Conservation (phyloP, 2,329 filamentous ascomycete species). For the Gremmenia infestans region DNA sequence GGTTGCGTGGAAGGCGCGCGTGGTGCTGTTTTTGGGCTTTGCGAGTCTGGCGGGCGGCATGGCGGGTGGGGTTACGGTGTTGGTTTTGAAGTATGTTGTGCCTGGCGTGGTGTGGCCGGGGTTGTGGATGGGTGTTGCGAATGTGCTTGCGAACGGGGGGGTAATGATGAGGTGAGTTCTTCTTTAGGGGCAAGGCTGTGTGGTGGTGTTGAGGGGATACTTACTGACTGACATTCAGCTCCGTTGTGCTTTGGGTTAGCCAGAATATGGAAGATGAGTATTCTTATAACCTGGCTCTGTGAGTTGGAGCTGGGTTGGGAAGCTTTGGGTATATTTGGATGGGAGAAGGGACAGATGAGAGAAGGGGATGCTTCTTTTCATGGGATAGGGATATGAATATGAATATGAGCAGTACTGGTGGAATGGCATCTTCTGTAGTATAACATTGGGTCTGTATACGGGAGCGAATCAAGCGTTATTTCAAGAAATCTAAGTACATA, state of each 20-base stretch:
- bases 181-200: not conserved
- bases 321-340: not conserved
- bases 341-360: conserved; percentile 1
- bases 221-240: conserved; percentile 36
- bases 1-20: conserved; percentile 64
- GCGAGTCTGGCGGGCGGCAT: conserved; percentile 61
- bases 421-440: conserved; percentile 5
- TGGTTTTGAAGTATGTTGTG: conserved; percentile 61
- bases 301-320: not conserved
- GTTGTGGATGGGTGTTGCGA: conserved; percentile 60
- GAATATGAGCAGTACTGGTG: not conserved
- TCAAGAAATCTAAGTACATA: no score
- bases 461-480: not conserved
- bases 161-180: conserved; percentile 53
- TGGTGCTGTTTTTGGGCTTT: conserved; percentile 63
- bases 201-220: not conserved
- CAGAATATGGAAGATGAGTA: conserved; percentile 73
- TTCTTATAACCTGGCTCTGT: conserved; percentile 61
- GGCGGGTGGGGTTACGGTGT: conserved; percentile 64
- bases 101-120: conserved; percentile 53
- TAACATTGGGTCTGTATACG: not conserved
- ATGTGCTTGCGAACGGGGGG: conserved; percentile 59
- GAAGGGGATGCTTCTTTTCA: not conserved
- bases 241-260: conserved; percentile 61
- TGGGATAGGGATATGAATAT: not conserved